A percentile compares a stretch with the other conserved stretches of the same genome.
Evolutionary conservation across 805 yeast genomes (phyloP).

Genomic region (Yamadazyma paraphyllophila): DNA sequence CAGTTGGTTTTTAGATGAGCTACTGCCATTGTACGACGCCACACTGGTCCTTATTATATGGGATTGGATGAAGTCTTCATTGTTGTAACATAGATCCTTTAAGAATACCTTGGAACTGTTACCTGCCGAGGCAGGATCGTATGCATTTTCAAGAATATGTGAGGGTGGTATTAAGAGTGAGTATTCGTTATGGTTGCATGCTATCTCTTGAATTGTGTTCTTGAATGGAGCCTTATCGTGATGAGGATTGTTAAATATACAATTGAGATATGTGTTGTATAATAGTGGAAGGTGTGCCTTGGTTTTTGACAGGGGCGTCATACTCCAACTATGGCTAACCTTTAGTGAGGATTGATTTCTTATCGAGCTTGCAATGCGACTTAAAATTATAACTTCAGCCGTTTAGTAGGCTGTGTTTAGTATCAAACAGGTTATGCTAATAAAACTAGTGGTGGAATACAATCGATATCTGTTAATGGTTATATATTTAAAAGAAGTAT

Average conservation of each 20-base stretch:
- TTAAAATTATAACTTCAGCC: background rate
- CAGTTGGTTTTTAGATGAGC: constrained; percentile 33
- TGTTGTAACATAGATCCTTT: constrained; percentile 50
- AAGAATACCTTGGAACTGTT: constrained; percentile 30
- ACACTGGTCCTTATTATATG: constrained; percentile 49
- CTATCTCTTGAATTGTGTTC: constrained; percentile 43
- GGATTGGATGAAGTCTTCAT: constrained; percentile 58
- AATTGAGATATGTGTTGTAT: constrained; percentile 62
- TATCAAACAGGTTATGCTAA: too few relatives aligned
- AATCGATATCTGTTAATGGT: too few relatives aligned
- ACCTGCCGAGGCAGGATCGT: constrained; percentile 25
- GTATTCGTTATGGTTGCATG: constrained; percentile 47
- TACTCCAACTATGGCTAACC: constrained; percentile 3
- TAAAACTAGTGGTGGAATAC: too few relatives aligned
- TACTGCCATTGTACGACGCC: constrained; percentile 23
- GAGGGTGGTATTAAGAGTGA: constrained; percentile 66
- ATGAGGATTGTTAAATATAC: constrained; percentile 62
- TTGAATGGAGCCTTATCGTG: constrained; percentile 42
- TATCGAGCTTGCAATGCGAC: constrained; percentile 1
- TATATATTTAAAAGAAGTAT: too few relatives aligned
- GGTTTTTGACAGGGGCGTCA: constrained; percentile 9
- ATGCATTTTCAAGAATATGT: constrained; percentile 34
- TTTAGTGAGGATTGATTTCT: background rate
- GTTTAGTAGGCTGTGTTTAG: background rate
- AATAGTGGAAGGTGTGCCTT: constrained; percentile 48